These are phyloP conservation scores for Monosporascus cannonballus DNA, from an alignment of 2,329 filamentous ascomycete genomes.

Conservation along the genomic window DNA sequence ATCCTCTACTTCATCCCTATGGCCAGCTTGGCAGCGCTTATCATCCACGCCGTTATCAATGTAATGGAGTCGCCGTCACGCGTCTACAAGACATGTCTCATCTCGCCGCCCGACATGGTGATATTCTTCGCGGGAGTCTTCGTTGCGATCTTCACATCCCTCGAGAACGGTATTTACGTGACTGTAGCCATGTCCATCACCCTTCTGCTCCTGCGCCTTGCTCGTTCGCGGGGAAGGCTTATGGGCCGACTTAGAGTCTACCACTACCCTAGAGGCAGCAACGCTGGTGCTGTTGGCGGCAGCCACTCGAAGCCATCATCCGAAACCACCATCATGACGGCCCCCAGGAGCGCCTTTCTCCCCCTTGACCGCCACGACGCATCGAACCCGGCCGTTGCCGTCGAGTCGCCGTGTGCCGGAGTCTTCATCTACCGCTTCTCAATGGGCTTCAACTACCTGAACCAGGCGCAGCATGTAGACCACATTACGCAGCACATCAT, in stretches of 20 bases:
- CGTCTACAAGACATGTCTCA: constrained; percentile 71
- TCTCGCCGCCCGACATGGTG: constrained; percentile 66
- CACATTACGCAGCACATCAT: constrained; percentile 33
- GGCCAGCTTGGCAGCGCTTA: constrained; percentile 65
- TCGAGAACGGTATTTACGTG: constrained; percentile 45
- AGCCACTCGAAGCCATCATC: neutral
- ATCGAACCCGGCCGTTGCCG: constrained; percentile 37
- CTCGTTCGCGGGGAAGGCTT: constrained; percentile 41
- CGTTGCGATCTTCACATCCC: constrained; percentile 41
- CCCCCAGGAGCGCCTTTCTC: constrained; percentile 27
- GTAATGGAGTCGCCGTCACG: constrained; percentile 67
- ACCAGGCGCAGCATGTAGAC: constrained; percentile 42
- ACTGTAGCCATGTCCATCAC: constrained; percentile 37
- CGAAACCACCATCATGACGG: constrained; percentile 2
- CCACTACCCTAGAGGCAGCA: constrained; percentile 6
- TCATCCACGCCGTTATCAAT: constrained; percentile 78
- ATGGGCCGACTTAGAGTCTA: constrained; percentile 32
- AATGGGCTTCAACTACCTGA: constrained; percentile 48
- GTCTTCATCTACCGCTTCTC: constrained; percentile 47
- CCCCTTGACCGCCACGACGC: constrained; percentile 35
- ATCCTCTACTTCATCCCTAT: constrained; percentile 80
- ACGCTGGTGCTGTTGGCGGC: constrained; percentile 4
- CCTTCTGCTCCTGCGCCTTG: constrained; percentile 38
- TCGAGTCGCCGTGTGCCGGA: constrained; percentile 40
- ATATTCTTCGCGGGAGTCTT: constrained; percentile 72